Evolutionary conservation across 73 alveolate species (phyloP), one percentile per base, ranked within the genome.

Genomic region (Urostyla sp.): DNA sequence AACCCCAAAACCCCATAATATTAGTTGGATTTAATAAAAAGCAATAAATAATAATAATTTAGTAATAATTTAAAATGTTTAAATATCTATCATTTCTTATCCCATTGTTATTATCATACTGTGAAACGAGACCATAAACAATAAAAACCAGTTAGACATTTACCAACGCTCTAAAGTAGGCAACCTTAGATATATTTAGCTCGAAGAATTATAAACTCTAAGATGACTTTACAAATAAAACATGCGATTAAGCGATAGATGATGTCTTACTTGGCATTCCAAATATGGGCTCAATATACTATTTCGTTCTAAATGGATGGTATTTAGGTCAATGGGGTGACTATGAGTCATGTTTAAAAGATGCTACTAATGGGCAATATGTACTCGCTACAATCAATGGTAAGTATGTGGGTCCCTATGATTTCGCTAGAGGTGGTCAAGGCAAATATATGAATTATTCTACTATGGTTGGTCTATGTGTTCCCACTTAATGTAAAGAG

Each of bases 251-350:
- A 27, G 85, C 85, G 5, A 52, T 73, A 7, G 57, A 73, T 52
- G 35, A 73, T 27, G 4, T 73, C 15, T 52, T 72, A n/a, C 54
- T 48, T 16, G 46, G 38, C 28, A 51, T 31, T 27, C 51, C 74
- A n/a, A 45, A 76, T 31, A 5, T 86, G 40, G 86, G 86, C 20
- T 56, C 84, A 8, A 66, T 79, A 45, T 86, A 50, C 84, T 86
- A 66, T 43, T 28, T 78, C n/a, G 80, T 77, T 0, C 69, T 81
- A 0, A 86, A 84, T 26, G 94, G 94, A 15, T 51, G 67, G 66
- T 86, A 56, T 73, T 63, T 75, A 23, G 87, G 86, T 11, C 28
- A 63, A 13, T 86, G 94, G 94, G 94, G 90, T 28, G 94, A 84
- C 56, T 86, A 86, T 54, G 90, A 78, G 48, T 35, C 90, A 24